Conservation (phyloP, 257 asterid species). For the Coffea eugenioides region DNA sequence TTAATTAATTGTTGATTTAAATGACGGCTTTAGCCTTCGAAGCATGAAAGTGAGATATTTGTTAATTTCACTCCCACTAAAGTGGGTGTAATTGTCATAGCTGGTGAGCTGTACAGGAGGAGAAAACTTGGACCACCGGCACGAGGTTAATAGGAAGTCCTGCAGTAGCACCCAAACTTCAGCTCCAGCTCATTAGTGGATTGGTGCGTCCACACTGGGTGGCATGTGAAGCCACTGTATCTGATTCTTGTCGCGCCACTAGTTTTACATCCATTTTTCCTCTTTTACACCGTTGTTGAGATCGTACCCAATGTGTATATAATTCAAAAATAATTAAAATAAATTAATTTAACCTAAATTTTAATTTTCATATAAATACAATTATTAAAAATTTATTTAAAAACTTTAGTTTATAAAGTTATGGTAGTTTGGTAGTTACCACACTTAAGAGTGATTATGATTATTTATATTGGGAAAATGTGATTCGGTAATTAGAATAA, state of each 20-base stretch:
- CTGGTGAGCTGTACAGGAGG: slow-evolving; percentile 38
- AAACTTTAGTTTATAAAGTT: no score
- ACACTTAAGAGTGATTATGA: no score
- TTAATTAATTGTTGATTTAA: neutral
- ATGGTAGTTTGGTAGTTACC: no score
- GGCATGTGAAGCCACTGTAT: slow-evolving; percentile 14
- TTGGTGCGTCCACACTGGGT: slow-evolving; percentile 30
- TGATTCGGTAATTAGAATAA: no score
- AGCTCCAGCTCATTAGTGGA: slow-evolving; percentile 63
- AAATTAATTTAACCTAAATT: no score
- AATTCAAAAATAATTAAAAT: no score
- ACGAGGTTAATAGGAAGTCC: slow-evolving; percentile 30
- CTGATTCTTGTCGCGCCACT: neutral
- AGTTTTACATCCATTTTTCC: neutral
- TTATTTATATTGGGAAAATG: no score
- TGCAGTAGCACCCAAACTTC: slow-evolving; percentile 21
- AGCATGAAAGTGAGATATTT: slow-evolving; percentile 10
- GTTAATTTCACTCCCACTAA: neutral
- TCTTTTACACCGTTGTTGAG: neutral
- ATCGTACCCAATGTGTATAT: no score
- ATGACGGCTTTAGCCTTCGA: slow-evolving; percentile 29
- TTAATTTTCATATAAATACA: no score
- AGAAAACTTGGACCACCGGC: slow-evolving; percentile 41
- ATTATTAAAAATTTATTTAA: no score
- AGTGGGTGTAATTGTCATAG: slow-evolving; percentile 40